Base-by-base conservation (phyloP, 2,329 filamentous ascomycete species). In the Karstenula rhodostoma region DNA sequence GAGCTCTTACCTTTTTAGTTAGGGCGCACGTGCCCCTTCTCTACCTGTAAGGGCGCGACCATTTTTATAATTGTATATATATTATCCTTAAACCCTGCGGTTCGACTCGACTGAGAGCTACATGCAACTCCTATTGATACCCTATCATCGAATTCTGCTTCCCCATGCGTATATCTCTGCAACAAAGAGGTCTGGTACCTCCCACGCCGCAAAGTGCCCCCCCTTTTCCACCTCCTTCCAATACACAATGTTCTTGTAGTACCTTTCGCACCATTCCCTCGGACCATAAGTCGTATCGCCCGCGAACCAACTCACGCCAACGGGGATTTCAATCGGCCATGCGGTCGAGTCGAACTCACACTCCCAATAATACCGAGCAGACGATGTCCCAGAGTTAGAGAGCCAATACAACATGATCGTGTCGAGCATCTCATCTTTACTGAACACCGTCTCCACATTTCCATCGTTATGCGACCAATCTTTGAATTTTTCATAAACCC, bases 401-500 rank as follows among this genome's bases (percentile, higher is more conserved):
- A 73, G 60, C 67, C 67, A 71, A 51, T 73, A 71, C 51, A 70
- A 52, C 69, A 71, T 67, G 23, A 68, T 65, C 37, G 55, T 64
- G 54, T 72, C 67, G 27, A 71, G 69, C 60, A 72, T 66, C 51
- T 72, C 69, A 52, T 72, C 67, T 60, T 66, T 72, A 37, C 52
- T 69, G 27, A 70, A 65, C 5, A 70, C 64, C 2, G 44, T 62
- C 40, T 69, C 65, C 13, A 67, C 59, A 56, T 68, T 40, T 22
- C 64, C 63, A 67, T 92, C 92, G 1, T 68, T 66, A 68, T 93
- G 90, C 0, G 87, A 87, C 90, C 90, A 93, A 69, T 90, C 87
- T 69, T 89, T 87, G 27, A 94, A 78, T 71, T 94, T 94, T 76
- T 94, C 91, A 66, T 90, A 90, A 27, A 93, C 87, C 91, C 91